Base-by-base conservation (phyloP, 2,329 filamentous ascomycete species). In the Pseudocercospora fuligena region DNA sequence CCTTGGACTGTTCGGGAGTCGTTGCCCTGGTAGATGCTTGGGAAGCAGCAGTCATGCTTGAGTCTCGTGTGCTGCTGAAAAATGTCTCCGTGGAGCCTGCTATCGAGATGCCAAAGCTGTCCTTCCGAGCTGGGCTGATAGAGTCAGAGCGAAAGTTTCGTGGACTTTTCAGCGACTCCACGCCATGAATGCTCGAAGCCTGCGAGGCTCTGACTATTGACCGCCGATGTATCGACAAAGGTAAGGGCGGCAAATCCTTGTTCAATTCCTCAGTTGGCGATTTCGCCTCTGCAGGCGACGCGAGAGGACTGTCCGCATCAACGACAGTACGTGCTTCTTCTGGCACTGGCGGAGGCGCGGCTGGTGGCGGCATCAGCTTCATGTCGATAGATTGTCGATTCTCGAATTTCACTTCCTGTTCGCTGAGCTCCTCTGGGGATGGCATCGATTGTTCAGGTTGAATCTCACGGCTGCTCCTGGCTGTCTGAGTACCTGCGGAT, bases 21-120 rank as follows among this genome's bases (percentile, higher is more conserved):
- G 93, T 97, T 16, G 93, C 94, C 64, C 94, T 85, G 1, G 94
- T 97, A 1, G 94, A 97, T 0, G 89, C 89, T 75, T 91, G 90
- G 1, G 94, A 97, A 1, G 93, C 78, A 31, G 92, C 84, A 78
- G 92, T 97, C 57, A 88, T 87, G 74, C 94, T 92, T 0, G 93
- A 97, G 73, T 93, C 91, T 33, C 91, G 89, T 64, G 85, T 80
- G 73, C 84, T 87, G 81, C 90, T 93, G 60, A 90, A 83, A 73
- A 91, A 94, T 3, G 92, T 94, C 77, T 89, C 92, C 73, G 87
- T 90, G 67, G 92, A 94, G 63, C 90, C 92, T 21, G 89, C 88
- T 75, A 90, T 94, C 2, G 90, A 93, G 7, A 89, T 87, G 46
- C 90, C 89, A 71, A 93, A 86, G 69, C 89, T 93, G 68, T 92